phyloP scores from a whole-genome alignment of 192 early-diverging fungal species.

The Funneliformis mosseae region DNA sequence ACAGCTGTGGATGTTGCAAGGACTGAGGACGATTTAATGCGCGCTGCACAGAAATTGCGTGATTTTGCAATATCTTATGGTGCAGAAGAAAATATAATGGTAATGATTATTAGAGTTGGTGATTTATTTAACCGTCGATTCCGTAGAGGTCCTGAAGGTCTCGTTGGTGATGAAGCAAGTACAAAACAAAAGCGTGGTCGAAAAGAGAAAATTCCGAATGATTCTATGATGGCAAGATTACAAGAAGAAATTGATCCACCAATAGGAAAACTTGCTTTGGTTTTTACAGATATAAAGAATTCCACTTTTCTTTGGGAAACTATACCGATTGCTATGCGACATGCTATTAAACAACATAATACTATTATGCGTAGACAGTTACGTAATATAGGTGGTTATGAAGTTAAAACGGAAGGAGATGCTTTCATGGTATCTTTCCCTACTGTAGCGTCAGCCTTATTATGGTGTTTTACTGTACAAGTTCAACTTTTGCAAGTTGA shows the following conservation, averaged over 20 bases:
- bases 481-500: constrained; percentile 76
- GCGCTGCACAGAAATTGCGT: constrained; percentile 78
- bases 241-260: constrained; percentile 79
- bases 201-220: constrained; percentile 52
- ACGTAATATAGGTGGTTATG: constrained; percentile 84
- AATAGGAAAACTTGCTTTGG: constrained; percentile 77
- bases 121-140: constrained; percentile 66
- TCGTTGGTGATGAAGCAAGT: constrained; percentile 36
- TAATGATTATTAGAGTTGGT: constrained; percentile 87
- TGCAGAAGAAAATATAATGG: constrained; percentile 75
- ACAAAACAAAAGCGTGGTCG: constrained; percentile 41
- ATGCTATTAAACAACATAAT: constrained; percentile 87
- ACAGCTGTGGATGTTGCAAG: constrained; percentile 85
- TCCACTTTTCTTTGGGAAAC: constrained; percentile 93
- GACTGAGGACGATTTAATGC: constrained; percentile 73
- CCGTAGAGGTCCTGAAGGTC: constrained; percentile 30
- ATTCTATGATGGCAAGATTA: constrained; percentile 56
- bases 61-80: constrained; percentile 87
- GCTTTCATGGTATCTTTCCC: constrained; percentile 94
- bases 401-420: constrained; percentile 95
- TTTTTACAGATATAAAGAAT: constrained; percentile 95
- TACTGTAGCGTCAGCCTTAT: constrained; percentile 72
- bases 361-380: constrained; percentile 79
- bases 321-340: constrained; percentile 77
- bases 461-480: constrained; percentile 90